Conservation (phyloP, 2,329 filamentous ascomycete species). For the Penicillium digitatum region DNA sequence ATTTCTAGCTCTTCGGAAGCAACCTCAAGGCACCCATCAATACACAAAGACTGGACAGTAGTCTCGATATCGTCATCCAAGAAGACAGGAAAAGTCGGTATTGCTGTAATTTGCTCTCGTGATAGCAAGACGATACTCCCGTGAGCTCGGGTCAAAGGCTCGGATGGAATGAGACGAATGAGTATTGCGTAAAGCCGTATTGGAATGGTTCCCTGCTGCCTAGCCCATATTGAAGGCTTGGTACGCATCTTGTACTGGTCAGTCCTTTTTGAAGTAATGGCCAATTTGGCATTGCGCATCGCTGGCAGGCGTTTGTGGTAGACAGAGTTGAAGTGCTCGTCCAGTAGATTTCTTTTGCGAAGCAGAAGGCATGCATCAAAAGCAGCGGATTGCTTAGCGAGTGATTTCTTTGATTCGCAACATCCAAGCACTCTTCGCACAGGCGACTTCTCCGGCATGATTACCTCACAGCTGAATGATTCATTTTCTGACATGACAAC, state of each 20-base stretch:
- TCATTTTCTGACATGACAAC: slow-evolving; percentile 54
- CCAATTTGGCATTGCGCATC: slow-evolving; percentile 83
- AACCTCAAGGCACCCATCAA: slow-evolving; percentile 36
- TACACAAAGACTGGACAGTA: slow-evolving; percentile 49
- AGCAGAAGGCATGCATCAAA: slow-evolving; percentile 76
- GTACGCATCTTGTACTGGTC: slow-evolving; percentile 70
- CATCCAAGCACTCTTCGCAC: slow-evolving; percentile 63
- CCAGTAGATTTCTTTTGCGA: slow-evolving; percentile 61
- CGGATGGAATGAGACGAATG: slow-evolving; percentile 56
- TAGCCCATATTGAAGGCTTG: slow-evolving; percentile 72
- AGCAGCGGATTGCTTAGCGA: slow-evolving; percentile 84
- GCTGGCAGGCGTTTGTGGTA: slow-evolving; percentile 67
- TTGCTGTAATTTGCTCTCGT: slow-evolving; percentile 57
- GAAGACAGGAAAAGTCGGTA: slow-evolving; percentile 69
- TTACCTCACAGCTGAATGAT: slow-evolving; percentile 71
- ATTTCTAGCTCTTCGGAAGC: slow-evolving; percentile 47
- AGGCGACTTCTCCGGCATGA: slow-evolving; percentile 71
- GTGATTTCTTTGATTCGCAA: slow-evolving; percentile 63
- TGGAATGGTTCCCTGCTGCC: slow-evolving; percentile 45
- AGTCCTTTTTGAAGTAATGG: slow-evolving; percentile 73
- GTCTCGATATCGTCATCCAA: slow-evolving; percentile 63
- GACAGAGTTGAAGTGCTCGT: slow-evolving; percentile 69
- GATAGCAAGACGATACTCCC: slow-evolving; percentile 69
- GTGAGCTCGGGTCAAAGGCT: slow-evolving; percentile 56
- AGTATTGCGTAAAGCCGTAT: slow-evolving; percentile 58